These are phyloP conservation scores for Comarum palustre DNA, from an alignment of 306 rosid genomes.

Conservation along the genomic window DNA sequence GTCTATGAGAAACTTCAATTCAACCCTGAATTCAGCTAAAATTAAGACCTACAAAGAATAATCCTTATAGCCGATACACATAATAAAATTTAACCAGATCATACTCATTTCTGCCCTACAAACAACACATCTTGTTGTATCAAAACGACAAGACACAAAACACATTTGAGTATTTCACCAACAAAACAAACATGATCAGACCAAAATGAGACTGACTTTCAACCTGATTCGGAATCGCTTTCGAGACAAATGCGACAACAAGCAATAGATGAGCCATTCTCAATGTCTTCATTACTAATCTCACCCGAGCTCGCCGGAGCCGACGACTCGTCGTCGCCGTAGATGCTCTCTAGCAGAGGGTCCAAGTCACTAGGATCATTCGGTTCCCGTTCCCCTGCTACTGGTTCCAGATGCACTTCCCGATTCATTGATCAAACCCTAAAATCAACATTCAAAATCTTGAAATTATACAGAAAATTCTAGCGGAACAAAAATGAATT, in stretches of 20 bases:
- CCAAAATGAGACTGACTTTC: not conserved
- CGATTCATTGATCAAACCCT: conserved; percentile 64
- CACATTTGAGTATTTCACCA: not conserved
- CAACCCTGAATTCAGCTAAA: not conserved
- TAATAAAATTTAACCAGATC: not conserved
- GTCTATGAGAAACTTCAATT: not conserved
- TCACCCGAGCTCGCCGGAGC: conserved; percentile 61
- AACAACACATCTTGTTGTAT: not conserved
- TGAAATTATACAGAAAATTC: not conserved
- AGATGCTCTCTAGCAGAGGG: conserved; percentile 63
- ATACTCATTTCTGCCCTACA: not conserved
- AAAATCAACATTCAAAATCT: conserved; percentile 25
- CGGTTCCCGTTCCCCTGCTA: conserved; percentile 39
- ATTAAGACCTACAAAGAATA: not conserved
- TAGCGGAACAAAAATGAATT: not conserved
- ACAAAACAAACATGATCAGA: not conserved
- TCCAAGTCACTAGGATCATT: conserved; percentile 74
- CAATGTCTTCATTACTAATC: conserved; percentile 68
- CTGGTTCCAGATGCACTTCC: conserved; percentile 82
- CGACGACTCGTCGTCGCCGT: conserved; percentile 28
- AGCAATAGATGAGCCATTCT: conserved; percentile 64
- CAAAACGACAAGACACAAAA: not conserved
- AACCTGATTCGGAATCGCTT: conserved; percentile 56
- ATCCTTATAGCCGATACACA: not conserved
- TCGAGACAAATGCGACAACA: conserved; percentile 96